Evolutionary conservation across 2,329 filamentous ascomycete genomes (phyloP), one percentile per base, ranked within the genome.

Genomic region (Mycocentrospora acerina): DNA sequence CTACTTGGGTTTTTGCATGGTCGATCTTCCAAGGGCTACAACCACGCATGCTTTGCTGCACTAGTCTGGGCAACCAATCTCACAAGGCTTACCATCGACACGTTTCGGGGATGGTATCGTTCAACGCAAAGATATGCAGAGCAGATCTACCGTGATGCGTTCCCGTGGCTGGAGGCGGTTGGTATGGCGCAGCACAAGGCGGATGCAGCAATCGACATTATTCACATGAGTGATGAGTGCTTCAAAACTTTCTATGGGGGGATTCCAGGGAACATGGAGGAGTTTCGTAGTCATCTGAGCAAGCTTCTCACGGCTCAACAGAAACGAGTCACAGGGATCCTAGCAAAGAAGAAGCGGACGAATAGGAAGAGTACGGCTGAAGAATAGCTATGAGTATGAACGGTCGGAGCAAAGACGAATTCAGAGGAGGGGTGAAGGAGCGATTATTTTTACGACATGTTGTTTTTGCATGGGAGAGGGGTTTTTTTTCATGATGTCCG

Each of bases 151-250:
- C 66, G 64, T 7, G 58, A 67, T 29, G 62, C 55, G 0, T 65
- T 66, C 19, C 53, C 58, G 4, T 68, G 63, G 64, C 44, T 69
- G 7, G 66, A 69, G 29, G 59, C 58, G 1, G 46, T 66, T 8
- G 63, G 53, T 3, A 31, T 33, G 9, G 51, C 50, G 3, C 63
- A 53, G 30, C 55, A 59, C 3, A 57, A 47, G 18, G 13, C 40
- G 3, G 63, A 66, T 38, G 64, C 57, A 7, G 64, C 53, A 1
- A 29, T 67, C 4, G 53, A 64, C 12, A 3, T 63, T 13, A 17
- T 64, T 13, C 27, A 51, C 3, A 7, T 63, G 2, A 12, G 15
- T 4, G 27, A 28, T 2, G 31, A 32, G 10, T 37, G 40, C 15
- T 40, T 31, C 24, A 17, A 3, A 22, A 14, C 14, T n/a, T 13